These are phyloP conservation scores for Lichenothelia convexa DNA, from an alignment of 495 filamentous ascomycete genomes.

Conservation along the genomic window DNA sequence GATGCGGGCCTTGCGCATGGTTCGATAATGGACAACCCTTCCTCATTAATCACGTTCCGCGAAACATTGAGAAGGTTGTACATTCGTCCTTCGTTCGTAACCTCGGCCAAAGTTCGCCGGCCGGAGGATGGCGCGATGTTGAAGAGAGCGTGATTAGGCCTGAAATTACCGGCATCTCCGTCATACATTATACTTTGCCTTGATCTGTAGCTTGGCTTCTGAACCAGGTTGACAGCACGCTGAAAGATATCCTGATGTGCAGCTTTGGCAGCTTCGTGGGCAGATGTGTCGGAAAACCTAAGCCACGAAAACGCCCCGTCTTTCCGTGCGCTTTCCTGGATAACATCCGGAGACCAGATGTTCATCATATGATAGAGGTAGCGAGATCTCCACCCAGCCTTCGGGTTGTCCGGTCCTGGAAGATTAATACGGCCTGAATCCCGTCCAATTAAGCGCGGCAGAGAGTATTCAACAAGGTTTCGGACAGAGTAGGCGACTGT, in stretches of 20 bases:
- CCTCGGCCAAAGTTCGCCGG: slow-evolving; percentile 43
- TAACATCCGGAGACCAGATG: slow-evolving; percentile 69
- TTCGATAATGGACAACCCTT: slow-evolving; percentile 60
- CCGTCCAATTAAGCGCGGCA: slow-evolving; percentile 63
- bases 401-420: slow-evolving; percentile 52
- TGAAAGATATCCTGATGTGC: slow-evolving; percentile 44
- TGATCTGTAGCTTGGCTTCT: slow-evolving; percentile 24
- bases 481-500: slow-evolving; percentile 74
- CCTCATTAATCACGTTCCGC: slow-evolving; percentile 39
- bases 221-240: slow-evolving; percentile 44
- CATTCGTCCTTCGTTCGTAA: slow-evolving; percentile 59
- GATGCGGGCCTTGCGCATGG: slow-evolving; percentile 56
- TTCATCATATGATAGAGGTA: slow-evolving; percentile 67
- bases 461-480: slow-evolving; percentile 63
- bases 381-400: slow-evolving; percentile 57
- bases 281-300: slow-evolving; percentile 64
- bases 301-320: slow-evolving; percentile 72
- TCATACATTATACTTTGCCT: slow-evolving; percentile 39
- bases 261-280: slow-evolving; percentile 45
- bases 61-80: slow-evolving; percentile 65
- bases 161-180: slow-evolving; percentile 32
- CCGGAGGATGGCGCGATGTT: slow-evolving; percentile 57
- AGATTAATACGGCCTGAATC: slow-evolving; percentile 59
- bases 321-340: slow-evolving; percentile 36
- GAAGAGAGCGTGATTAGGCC: slow-evolving; percentile 59